Conservation (phyloP, 768 basidiomycete genomes). For the Pleurotus djamor region DNA sequence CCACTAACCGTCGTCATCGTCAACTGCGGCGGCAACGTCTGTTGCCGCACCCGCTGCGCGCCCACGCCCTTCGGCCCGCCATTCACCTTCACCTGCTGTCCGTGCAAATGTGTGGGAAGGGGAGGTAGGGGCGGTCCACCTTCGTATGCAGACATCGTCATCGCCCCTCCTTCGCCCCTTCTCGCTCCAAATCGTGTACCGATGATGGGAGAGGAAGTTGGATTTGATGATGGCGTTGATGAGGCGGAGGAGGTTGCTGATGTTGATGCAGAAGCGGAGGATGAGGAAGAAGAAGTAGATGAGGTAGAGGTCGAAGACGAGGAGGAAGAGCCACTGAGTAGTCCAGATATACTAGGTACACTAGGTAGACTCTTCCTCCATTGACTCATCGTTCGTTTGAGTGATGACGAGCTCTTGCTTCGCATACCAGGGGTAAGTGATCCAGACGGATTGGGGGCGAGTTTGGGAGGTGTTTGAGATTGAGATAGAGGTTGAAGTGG, state of each 20-base stretch:
- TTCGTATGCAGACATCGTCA: background rate
- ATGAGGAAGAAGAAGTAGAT: no score
- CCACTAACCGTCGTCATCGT: background rate
- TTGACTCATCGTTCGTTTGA: constrained; percentile 3
- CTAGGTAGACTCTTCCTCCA: constrained; percentile 5
- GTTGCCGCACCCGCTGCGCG: background rate
- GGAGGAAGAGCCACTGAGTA: background rate
- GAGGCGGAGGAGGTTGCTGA: no score
- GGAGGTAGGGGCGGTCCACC: constrained; percentile 1
- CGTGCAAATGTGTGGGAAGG: background rate
- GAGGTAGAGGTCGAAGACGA: background rate
- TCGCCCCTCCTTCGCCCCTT: background rate
- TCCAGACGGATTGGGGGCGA: background rate
- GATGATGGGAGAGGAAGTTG: no score
- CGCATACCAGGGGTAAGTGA: background rate
- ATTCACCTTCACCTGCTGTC: background rate
- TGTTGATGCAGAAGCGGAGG: no score
- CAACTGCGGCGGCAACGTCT: constrained; percentile 1
- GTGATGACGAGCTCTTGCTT: background rate
- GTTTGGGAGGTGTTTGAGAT: background rate
- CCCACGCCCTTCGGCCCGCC: background rate
- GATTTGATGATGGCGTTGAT: no score
- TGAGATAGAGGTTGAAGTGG: background rate
- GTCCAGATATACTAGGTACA: background rate
- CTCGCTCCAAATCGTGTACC: background rate